These are phyloP conservation scores for Aspergillus ustus DNA, from an alignment of 2,329 filamentous ascomycete species.

Conservation along the genomic window DNA sequence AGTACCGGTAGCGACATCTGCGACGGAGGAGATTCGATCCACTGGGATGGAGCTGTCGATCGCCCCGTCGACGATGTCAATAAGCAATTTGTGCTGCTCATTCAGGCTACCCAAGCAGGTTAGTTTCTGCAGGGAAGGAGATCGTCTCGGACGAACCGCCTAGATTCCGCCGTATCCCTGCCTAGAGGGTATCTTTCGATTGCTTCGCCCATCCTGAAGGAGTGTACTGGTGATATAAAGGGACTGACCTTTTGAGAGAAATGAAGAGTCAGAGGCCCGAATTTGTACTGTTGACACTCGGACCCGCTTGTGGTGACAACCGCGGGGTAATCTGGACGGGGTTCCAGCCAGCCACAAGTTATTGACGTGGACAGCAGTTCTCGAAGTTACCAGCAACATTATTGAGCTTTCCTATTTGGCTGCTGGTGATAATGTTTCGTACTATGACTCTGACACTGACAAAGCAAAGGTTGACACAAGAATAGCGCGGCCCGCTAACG, in stretches of 20 bases:
- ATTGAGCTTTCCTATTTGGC: too few species aligned
- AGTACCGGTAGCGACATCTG: conserved; percentile 14
- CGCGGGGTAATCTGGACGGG: not conserved
- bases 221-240: too few species aligned
- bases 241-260: not conserved
- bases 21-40: not conserved
- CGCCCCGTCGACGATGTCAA: conserved; percentile 1
- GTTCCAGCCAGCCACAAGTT: not conserved
- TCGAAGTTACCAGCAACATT: too few species aligned
- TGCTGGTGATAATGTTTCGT: too few species aligned
- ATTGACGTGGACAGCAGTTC: too few species aligned
- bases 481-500: too few species aligned
- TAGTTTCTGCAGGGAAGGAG: not conserved
- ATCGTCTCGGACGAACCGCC: not conserved
- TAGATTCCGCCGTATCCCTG: not conserved
- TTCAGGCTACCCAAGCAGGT: not conserved
- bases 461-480: too few species aligned
- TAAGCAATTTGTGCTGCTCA: conserved; percentile 11
- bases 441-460: too few species aligned
- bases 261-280: not conserved
- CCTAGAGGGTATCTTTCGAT: conserved; percentile 6
- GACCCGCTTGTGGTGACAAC: not conserved
- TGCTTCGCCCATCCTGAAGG: not conserved
- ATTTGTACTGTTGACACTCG: not conserved
- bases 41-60: conserved; percentile 1